Percentiles rank a stretch among this genome's conserved stretches.
Conservation (phyloP, 176 grass and related monocot genomes). For the Oropetium thomaeum region DNA sequence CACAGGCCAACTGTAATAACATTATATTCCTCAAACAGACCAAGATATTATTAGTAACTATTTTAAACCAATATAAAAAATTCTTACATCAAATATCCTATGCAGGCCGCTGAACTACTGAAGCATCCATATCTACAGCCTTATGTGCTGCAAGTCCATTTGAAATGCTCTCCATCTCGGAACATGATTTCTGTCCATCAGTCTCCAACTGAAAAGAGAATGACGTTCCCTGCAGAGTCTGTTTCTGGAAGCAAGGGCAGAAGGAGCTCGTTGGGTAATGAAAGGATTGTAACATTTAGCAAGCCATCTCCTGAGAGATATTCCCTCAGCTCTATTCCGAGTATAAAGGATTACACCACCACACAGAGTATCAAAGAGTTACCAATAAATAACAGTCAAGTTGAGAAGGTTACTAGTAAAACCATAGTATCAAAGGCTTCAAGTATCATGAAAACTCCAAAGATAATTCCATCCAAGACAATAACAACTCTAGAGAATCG, state of each 20-base stretch:
- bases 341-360: slow-evolving; percentile 41
- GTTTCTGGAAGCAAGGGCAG: slow-evolving; percentile 39
- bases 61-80: background rate
- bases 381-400: slow-evolving; percentile 31
- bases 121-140: slow-evolving; percentile 75
- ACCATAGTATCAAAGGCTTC: slow-evolving; percentile 31
- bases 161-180: slow-evolving; percentile 49
- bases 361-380: slow-evolving; percentile 15
- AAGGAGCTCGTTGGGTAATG: slow-evolving; percentile 55
- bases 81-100: slow-evolving; percentile 16
- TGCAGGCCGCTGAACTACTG: slow-evolving; percentile 73
- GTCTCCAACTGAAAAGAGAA: slow-evolving; percentile 40
- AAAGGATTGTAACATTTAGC: slow-evolving; percentile 43
- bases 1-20: slow-evolving; percentile 79
- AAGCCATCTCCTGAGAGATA: slow-evolving; percentile 39
- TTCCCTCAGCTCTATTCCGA: slow-evolving; percentile 35
- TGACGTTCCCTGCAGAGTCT: slow-evolving; percentile 40
- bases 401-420: slow-evolving; percentile 43
- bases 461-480: slow-evolving; percentile 37
- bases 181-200: slow-evolving; percentile 31
- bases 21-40: background rate
- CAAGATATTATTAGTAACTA: background rate
- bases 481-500: slow-evolving; percentile 38
- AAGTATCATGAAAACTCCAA: slow-evolving; percentile 28
- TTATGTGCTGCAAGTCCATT: slow-evolving; percentile 71